Evolutionary conservation across 169 alveolate genomes (phyloP).

Genomic region (Plasmodium billcollinsi): DNA sequence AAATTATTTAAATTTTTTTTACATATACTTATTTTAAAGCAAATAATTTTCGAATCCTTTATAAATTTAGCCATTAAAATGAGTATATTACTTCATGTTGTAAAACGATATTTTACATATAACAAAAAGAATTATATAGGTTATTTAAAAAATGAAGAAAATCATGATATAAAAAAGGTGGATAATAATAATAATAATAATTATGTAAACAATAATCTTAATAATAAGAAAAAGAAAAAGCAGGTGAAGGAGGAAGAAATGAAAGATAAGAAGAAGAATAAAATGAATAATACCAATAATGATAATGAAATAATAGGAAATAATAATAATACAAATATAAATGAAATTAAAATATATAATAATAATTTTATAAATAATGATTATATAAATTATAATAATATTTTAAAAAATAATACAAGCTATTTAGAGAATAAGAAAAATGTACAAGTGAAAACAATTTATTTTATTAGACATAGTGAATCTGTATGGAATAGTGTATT

Average conservation of each 20-base stretch:
- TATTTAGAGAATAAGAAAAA: background rate
- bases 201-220: too few species aligned
- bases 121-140: background rate
- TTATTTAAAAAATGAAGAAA: background rate
- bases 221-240: too few species aligned
- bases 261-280: background rate
- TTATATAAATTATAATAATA: too few species aligned
- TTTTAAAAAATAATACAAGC: background rate
- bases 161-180: background rate
- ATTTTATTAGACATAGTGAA: conserved; percentile 67
- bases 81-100: conserved; percentile 4
- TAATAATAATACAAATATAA: too few species aligned
- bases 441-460: conserved; percentile 49
- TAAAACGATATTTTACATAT: conserved; percentile 3
- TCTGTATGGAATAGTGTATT: conserved; percentile 61
- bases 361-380: background rate
- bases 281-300: background rate
- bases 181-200: background rate
- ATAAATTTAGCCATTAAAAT: conserved; percentile 22
- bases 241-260: background rate
- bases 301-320: background rate
- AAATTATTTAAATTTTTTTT: conserved; percentile 15
- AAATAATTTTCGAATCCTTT: conserved; percentile 1
- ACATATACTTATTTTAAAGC: conserved; percentile 34
- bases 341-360: background rate